phyloP scores from a whole-genome alignment of 768 basidiomycete genomes.

The Pulveroboletus sp. region DNA sequence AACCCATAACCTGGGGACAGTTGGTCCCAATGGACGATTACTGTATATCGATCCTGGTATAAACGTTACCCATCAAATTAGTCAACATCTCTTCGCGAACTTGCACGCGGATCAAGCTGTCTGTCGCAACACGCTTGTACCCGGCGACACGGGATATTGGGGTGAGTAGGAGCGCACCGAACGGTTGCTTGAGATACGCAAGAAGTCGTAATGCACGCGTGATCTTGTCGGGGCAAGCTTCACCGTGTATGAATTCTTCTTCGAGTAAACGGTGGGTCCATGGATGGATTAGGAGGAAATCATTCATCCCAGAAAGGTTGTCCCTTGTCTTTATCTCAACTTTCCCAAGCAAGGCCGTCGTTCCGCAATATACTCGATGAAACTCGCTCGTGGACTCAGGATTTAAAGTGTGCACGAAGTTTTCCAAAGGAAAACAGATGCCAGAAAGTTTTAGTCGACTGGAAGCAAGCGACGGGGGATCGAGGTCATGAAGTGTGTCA shows the following conservation, averaged over 20 bases:
- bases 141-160: background rate
- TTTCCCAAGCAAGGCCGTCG: background rate
- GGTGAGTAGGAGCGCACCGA: background rate
- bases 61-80: background rate
- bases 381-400: too few species aligned
- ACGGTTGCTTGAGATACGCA: background rate
- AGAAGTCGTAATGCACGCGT: background rate
- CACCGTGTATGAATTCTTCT: background rate
- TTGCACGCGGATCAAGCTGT: background rate
- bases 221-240: background rate
- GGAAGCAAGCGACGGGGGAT: background rate
- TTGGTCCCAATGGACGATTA: background rate
- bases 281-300: slow-evolving; percentile 2
- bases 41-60: background rate
- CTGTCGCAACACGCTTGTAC: slow-evolving; percentile 1
- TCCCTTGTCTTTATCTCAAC: slow-evolving; percentile 4
- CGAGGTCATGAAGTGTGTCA: background rate
- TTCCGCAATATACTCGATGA: background rate
- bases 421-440: background rate
- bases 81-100: background rate
- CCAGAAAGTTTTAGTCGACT: background rate
- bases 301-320: background rate
- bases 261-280: slow-evolving; percentile 5
- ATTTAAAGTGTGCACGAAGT: background rate
- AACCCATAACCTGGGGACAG: too few species aligned